phyloP scores from a whole-genome alignment of 2,329 filamentous ascomycete species.

The Lecanicillium sp. region DNA sequence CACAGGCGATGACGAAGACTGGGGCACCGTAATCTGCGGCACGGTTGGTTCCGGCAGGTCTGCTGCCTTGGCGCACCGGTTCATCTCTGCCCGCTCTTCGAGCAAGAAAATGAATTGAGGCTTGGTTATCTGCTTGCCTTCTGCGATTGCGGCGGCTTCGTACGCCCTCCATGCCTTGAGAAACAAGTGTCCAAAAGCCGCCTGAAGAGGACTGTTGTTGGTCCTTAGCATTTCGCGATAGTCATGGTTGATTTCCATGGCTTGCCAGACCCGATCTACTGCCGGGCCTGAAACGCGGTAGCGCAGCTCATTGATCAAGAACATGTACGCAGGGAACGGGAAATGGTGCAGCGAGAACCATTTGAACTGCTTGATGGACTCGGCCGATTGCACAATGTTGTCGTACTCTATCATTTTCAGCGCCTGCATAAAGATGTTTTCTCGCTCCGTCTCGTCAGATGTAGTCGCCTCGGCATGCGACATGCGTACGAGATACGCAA shows the following conservation, averaged over 20 bases:
- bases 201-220: constrained; percentile 47
- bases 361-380: constrained; percentile 41
- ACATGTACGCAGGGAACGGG: constrained; percentile 54
- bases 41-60: constrained; percentile 13
- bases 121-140: constrained; percentile 32
- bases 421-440: constrained; percentile 44
- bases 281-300: constrained; percentile 43
- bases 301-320: constrained; percentile 47
- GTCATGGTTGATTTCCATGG: constrained; percentile 47
- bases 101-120: constrained; percentile 41
- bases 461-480: constrained; percentile 29
- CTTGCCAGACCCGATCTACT: constrained; percentile 50
- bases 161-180: constrained; percentile 56
- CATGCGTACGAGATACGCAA: constrained; percentile 43
- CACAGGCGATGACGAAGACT: not conserved
- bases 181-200: constrained; percentile 48
- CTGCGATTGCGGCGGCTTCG: constrained; percentile 35
- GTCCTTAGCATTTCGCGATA: constrained; percentile 40
- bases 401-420: constrained; percentile 53
- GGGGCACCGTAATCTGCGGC: constrained; percentile 2
- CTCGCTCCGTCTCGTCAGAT: constrained; percentile 38
- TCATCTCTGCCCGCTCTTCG: constrained; percentile 32
- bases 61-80: constrained; percentile 20
- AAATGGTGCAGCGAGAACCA: constrained; percentile 55
- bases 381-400: constrained; percentile 43